These are phyloP conservation scores for Trichophyton simii DNA, from an alignment of 2,329 filamentous ascomycete species.

Conservation along the genomic window DNA sequence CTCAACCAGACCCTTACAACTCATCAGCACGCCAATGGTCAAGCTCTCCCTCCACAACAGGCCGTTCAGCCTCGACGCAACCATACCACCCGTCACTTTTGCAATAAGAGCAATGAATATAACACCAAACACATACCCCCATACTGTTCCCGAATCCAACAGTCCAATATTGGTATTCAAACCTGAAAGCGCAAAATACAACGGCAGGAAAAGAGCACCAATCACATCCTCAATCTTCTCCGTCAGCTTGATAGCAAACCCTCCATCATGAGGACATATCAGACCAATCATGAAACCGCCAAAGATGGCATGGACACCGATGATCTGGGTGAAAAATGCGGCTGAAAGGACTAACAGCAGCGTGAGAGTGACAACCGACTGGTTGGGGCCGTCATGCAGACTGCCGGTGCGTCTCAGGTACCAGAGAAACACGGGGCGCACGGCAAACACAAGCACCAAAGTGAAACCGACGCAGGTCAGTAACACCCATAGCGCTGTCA, in stretches of 20 bases:
- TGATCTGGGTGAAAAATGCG: constrained; percentile 77
- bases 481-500: constrained; percentile 75
- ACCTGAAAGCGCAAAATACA: constrained; percentile 89
- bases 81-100: constrained; percentile 70
- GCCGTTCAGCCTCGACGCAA: constrained; percentile 63
- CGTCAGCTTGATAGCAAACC: constrained; percentile 75
- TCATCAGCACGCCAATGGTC: constrained; percentile 83
- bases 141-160: constrained; percentile 66
- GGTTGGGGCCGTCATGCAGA: constrained; percentile 76
- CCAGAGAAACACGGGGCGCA: constrained; percentile 65
- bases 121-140: constrained; percentile 80
- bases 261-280: constrained; percentile 50
- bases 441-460: constrained; percentile 58
- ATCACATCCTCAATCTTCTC: constrained; percentile 93
- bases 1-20: constrained; percentile 89
- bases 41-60: constrained; percentile 84
- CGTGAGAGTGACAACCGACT: constrained; percentile 71
- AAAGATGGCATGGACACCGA: constrained; percentile 90
- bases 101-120: constrained; percentile 69
- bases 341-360: constrained; percentile 66
- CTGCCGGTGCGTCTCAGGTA: constrained; percentile 60
- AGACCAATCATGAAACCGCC: constrained; percentile 81
- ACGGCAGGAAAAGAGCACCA: constrained; percentile 66
- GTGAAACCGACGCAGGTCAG: constrained; percentile 63
- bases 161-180: constrained; percentile 78